These are phyloP conservation scores for Ogataea glucozyma DNA, from an alignment of 805 yeast genomes.

Conservation along the genomic window DNA sequence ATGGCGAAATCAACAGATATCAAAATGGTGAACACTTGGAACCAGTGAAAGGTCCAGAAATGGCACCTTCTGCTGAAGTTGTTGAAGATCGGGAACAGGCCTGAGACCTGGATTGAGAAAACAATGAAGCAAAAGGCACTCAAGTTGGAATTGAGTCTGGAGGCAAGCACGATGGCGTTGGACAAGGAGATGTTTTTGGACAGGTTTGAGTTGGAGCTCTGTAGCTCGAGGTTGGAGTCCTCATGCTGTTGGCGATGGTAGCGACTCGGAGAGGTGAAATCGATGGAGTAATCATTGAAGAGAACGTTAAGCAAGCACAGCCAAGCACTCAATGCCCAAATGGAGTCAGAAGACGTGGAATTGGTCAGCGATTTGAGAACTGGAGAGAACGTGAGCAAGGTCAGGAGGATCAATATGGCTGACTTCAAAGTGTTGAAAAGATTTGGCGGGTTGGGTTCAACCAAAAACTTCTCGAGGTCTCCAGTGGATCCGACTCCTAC, in stretches of 20 bases:
- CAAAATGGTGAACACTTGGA: constrained; percentile 33
- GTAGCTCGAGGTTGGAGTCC: constrained; percentile 22
- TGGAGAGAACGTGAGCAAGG: constrained; percentile 80
- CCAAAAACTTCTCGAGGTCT: constrained; percentile 28
- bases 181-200: constrained; percentile 83
- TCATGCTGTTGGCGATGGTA: constrained; percentile 14
- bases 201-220: constrained; percentile 48
- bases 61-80: constrained; percentile 52
- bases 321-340: constrained; percentile 90
- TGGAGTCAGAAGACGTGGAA: constrained; percentile 89
- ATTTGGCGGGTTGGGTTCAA: constrained; percentile 31
- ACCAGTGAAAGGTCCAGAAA: constrained; percentile 34
- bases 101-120: constrained; percentile 68
- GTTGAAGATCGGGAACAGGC: constrained; percentile 71
- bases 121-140: constrained; percentile 83
- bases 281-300: constrained; percentile 66
- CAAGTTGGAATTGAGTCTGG: constrained; percentile 72
- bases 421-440: constrained; percentile 53
- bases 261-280: constrained; percentile 32
- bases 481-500: constrained; percentile 6
- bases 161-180: constrained; percentile 86
- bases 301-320: constrained; percentile 67
- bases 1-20: constrained; percentile 37
- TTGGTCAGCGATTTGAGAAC: constrained; percentile 84
- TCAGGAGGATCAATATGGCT: constrained; percentile 64